phyloP scores from a whole-genome alignment of 192 early-diverging fungal genomes.

The Coemansia sp. region DNA sequence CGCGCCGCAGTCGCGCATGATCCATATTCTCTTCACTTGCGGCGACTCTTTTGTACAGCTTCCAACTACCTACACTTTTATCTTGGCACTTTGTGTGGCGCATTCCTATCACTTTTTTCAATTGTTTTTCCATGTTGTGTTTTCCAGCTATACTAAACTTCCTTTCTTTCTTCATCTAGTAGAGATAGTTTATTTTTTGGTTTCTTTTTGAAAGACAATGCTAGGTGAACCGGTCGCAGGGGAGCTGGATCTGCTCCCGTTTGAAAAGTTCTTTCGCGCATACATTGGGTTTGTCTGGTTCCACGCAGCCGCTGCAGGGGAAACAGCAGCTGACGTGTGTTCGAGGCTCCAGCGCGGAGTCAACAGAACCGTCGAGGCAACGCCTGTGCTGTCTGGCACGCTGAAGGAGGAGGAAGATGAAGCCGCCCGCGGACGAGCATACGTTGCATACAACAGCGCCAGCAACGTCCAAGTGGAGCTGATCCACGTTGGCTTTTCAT shows the following conservation, averaged over 20 bases:
- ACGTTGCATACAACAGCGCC: background rate
- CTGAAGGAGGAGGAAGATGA: constrained; percentile 17
- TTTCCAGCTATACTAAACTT: constrained; percentile 5
- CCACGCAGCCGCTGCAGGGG: constrained; percentile 1
- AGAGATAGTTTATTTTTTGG: too few relatives aligned
- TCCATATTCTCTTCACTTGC: background rate
- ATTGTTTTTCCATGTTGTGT: too few relatives aligned
- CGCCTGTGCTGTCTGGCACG: constrained; percentile 15
- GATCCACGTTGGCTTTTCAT: background rate
- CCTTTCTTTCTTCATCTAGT: background rate
- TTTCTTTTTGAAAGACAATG: too few relatives aligned
- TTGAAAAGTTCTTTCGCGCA: constrained; percentile 20
- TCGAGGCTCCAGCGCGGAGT: constrained; percentile 11
- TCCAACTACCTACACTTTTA: background rate
- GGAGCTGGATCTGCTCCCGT: constrained; percentile 2
- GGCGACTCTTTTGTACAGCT: constrained; percentile 3
- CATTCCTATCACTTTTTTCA: background rate
- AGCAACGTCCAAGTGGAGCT: background rate
- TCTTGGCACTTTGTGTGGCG: background rate
- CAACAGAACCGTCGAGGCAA: constrained; percentile 3
- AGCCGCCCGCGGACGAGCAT: background rate
- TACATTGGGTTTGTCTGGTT: constrained; percentile 38
- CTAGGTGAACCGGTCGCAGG: too few relatives aligned
- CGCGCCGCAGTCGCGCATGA: constrained; percentile 31
- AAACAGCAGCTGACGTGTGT: background rate